Evolutionary conservation across 805 yeast species (phyloP), one percentile per base, ranked within the genome.

Genomic region (Monosporozyma siamensis): DNA sequence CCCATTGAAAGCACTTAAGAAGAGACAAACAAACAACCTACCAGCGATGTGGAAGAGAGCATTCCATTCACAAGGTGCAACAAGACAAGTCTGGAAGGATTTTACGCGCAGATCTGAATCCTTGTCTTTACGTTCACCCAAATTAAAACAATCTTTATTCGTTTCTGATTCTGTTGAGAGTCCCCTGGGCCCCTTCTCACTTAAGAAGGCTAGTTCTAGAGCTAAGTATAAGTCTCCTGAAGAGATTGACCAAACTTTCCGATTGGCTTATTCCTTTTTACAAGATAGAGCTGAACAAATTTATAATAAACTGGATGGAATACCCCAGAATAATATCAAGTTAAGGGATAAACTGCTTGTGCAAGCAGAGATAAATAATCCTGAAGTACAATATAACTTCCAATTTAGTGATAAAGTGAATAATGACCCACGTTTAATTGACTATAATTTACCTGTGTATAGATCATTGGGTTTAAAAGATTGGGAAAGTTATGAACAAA

Each of bases 341-440:
- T 48, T 65, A 4, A 60, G 54, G 43, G 50, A 51, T 18, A 46
- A 61, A 43, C 60, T 77, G 21, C 58, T 69, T 24, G 69, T 76
- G 7, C 67, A 73, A 44, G 87, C 95, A 1, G 95, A 90, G 61
- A 55, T 70, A 38, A 61, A 71, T 57, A 86, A 89, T 59, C 97
- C 97, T 12, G 95, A 87, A 62, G 95, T 87, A 10, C 67, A 77
- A 43, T 86, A 75, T 67, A 85, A 82, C 61, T 69, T 75, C 32
- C 67, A 67, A 34, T 78, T 60, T 58, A 54, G 64, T 36, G 65
- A 65, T 23, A 66, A 65, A 41, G 24, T 61, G 22, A 59, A 65
- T 18, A 67, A 67, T 47, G 50, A 65, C 34, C 63, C 74, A 4
- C 68, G 70, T 11, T 51, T 66, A 9, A 64, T 82, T 43, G 95